Base-by-base conservation (phyloP, 805 yeast genomes). In the Candida ficus region DNA sequence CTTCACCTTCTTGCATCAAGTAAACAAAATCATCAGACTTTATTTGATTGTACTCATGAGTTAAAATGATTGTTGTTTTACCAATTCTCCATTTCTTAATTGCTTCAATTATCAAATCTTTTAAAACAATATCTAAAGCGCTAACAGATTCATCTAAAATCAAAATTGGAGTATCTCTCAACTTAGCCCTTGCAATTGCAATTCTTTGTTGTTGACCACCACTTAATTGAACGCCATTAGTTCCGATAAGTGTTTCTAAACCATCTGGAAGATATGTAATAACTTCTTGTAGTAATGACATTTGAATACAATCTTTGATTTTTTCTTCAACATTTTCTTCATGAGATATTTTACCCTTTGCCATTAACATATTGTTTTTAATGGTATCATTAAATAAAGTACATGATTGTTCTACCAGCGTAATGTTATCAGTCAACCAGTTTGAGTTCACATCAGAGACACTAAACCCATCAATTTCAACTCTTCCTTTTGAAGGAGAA, bases 191-290 rank as follows among this genome's bases (percentile, higher is more conserved):
- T 0, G 98, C 96, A 22, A 93, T 53, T 0, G 91, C 83, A 3
- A 93, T 68, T 45, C 90, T 67, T 61, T 93, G 99, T 41, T 71
- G 75, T 58, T 93, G 96, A 0, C 99, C 99, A 5, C 98, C 98
- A 47, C 96, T 86, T 8, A 91, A 63, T 2, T 68, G 52, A 4
- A 71, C 54, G 3, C 76, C 75, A 11, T 65, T 62, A 2, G 55
- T 52, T 0, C 79, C 75, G 8, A 86, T 47, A 4, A 55, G 45
- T 0, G 85, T 76, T 14, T 82, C 69, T 3, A 76, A 27, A 0
- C 90, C 87, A 5, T 73, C 54, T 0, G 82, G 78, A 1, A 82
- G 56, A 25, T 61, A 63, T 5, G 54, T 50, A 1, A 83, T 57
- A 3, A 83, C 61, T 1, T 71, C 71, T 2, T 66, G 63, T 11